A percentile compares a stretch with the other conserved stretches of the same genome.
These are phyloP conservation scores for Cordyceps tenuipes DNA, from an alignment of 2,329 filamentous ascomycete species.

Conservation along the genomic window DNA sequence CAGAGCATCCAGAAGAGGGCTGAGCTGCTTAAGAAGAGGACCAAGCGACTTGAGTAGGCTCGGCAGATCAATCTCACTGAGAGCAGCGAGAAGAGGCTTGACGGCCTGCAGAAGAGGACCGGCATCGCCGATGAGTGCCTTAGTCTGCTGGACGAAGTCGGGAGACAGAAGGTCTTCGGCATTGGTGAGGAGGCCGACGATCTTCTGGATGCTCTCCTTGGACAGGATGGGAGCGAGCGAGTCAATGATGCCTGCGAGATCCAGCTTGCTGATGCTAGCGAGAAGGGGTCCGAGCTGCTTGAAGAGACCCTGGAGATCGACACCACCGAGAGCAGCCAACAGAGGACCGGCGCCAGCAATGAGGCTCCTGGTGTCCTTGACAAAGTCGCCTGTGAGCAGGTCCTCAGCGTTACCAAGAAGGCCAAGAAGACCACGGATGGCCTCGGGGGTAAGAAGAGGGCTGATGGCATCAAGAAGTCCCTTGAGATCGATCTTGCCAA, in stretches of 20 bases:
- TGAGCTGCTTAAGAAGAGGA: constrained; percentile 21
- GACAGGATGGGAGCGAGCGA: constrained; percentile 29
- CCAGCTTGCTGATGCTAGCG: constrained; percentile 25
- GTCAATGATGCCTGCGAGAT: constrained; percentile 26
- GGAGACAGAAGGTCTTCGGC: constrained; percentile 3
- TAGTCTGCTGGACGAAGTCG: constrained; percentile 10
- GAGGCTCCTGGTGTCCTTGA: constrained; percentile 33
- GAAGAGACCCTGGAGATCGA: constrained; percentile 31
- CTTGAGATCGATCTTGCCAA: constrained; percentile 28
- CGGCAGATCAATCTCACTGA: constrained; percentile 17
- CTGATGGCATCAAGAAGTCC: constrained; percentile 25
- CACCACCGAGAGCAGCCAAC: constrained; percentile 24
- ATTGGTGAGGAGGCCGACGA: constrained; percentile 17
- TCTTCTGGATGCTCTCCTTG: constrained; percentile 29
- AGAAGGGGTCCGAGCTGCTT: constrained; percentile 29
- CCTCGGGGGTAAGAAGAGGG: constrained; percentile 26
- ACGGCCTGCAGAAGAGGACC: constrained; percentile 13
- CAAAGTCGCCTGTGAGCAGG: constrained; percentile 30
- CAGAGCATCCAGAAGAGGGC: constrained; percentile 20
- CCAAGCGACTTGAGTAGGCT: constrained; percentile 26
- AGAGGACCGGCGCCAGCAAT: constrained; percentile 30
- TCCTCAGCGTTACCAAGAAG: constrained; percentile 29
- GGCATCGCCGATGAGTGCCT: constrained; percentile 12
- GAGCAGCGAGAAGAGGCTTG: constrained; percentile 35
- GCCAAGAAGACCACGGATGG: constrained; percentile 27